These are phyloP conservation scores for Sporodiniella umbellata DNA, from an alignment of 371 early-diverging fungal genomes.

Conservation along the genomic window DNA sequence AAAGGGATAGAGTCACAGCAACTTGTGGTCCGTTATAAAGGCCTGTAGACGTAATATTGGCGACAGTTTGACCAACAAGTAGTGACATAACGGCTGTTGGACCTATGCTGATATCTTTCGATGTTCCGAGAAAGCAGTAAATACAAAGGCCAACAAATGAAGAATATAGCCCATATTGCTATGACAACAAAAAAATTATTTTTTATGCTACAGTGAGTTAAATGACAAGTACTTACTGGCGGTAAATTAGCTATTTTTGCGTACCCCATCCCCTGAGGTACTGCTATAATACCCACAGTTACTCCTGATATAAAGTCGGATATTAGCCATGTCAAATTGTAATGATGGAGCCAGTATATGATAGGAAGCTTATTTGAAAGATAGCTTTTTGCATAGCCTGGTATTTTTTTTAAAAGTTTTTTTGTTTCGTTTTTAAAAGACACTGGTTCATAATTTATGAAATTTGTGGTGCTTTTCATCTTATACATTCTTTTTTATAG, in stretches of 20 bases:
- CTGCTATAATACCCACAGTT: constrained; percentile 83
- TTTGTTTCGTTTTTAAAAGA: constrained; percentile 11
- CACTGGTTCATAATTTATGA: constrained; percentile 16
- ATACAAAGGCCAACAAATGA: constrained; percentile 32
- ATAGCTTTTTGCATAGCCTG: constrained; percentile 11
- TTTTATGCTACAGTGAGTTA: neutral
- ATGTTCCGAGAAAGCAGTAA: constrained; percentile 75
- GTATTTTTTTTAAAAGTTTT: constrained; percentile 5
- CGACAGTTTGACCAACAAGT: constrained; percentile 65
- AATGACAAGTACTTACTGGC: constrained; percentile 22
- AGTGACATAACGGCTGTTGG: constrained; percentile 85
- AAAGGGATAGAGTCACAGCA: constrained; percentile 52
- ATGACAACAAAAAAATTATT: neutral
- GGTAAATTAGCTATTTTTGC: constrained; percentile 82
- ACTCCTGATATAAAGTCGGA: constrained; percentile 83
- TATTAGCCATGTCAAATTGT: constrained; percentile 64
- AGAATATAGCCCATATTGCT: constrained; percentile 79
- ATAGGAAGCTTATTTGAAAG: constrained; percentile 56
- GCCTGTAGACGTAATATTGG: constrained; percentile 32
- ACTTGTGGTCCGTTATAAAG: constrained; percentile 42
- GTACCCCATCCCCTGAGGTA: constrained; percentile 86
- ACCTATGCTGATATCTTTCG: constrained; percentile 87
- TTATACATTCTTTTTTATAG: too few species aligned
- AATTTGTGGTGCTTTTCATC: constrained; percentile 11
- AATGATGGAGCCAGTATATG: constrained; percentile 61